Conservation (phyloP, 495 filamentous ascomycete genomes). For the Zalerion maritima region DNA sequence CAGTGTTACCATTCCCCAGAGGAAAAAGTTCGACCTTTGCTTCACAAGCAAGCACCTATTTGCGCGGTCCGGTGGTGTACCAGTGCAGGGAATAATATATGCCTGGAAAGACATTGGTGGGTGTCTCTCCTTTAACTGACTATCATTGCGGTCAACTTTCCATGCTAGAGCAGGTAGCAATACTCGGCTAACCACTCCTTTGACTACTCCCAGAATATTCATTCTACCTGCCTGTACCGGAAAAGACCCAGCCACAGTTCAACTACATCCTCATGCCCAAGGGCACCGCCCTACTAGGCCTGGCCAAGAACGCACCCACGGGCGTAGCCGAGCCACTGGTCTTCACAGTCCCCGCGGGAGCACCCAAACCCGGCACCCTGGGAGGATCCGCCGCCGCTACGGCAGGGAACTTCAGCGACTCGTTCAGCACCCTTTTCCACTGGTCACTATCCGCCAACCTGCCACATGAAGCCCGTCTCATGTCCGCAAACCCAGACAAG, state of each 20-base stretch:
- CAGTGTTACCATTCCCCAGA: conserved; percentile 63
- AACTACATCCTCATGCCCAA: conserved; percentile 81
- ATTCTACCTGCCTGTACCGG: conserved; percentile 75
- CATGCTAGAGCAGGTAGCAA: conserved; percentile 1
- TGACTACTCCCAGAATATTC: conserved; percentile 45
- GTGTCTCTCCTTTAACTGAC: conserved; percentile 16
- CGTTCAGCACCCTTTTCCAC: conserved; percentile 46
- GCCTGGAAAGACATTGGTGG: conserved; percentile 61
- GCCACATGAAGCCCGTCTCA: conserved; percentile 38
- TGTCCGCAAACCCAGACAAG: conserved; percentile 53
- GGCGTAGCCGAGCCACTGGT: conserved; percentile 53
- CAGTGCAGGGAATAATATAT: conserved; percentile 53
- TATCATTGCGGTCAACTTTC: conserved; percentile 2
- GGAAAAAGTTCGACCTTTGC: conserved; percentile 83
- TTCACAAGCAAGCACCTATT: conserved; percentile 52
- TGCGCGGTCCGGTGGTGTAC: conserved; percentile 47
- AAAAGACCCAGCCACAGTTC: conserved; percentile 75
- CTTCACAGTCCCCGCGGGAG: conserved; percentile 64
- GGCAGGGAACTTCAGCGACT: conserved; percentile 39
- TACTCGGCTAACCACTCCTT: conserved; percentile 9
- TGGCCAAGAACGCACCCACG: conserved; percentile 15
- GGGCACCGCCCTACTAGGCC: conserved; percentile 41
- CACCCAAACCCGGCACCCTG: conserved; percentile 48
- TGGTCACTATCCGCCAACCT: conserved; percentile 49
- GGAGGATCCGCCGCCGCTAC: conserved; percentile 24